Conservation (phyloP, 106 monocot species). For the Acorus calamus region DNA sequence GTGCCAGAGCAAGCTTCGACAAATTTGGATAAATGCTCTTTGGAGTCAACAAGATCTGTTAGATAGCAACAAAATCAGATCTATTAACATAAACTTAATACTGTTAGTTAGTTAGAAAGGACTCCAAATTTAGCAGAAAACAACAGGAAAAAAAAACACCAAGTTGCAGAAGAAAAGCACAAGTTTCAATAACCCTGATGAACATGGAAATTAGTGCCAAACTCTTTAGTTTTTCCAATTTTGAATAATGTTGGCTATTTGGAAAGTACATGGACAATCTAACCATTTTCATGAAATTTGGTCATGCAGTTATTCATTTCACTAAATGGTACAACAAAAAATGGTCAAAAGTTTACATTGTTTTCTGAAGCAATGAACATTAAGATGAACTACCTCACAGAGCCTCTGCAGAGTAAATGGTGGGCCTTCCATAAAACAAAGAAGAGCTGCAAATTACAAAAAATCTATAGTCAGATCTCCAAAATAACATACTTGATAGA, state of each 20-base stretch:
- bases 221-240: too few species aligned
- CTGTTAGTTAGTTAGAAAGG: not conserved
- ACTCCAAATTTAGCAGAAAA: not conserved
- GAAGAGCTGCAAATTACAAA: slow-evolving; percentile 48
- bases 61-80: slow-evolving; percentile 1
- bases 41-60: slow-evolving; percentile 78
- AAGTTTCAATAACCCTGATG: too few species aligned
- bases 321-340: not conserved
- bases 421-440: slow-evolving; percentile 82
- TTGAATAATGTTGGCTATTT: too few species aligned
- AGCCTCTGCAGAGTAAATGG: slow-evolving; percentile 95
- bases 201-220: too few species aligned
- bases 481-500: too few species aligned
- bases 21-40: slow-evolving; percentile 63
- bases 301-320: not conserved
- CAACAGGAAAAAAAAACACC: not conserved
- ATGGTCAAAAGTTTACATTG: not conserved
- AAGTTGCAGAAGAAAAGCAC: not conserved
- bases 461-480: not conserved
- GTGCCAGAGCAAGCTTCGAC: slow-evolving; percentile 79
- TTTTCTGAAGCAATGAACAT: too few species aligned
- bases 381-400: slow-evolving; percentile 55
- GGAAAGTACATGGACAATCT: too few species aligned
- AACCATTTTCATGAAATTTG: not conserved
- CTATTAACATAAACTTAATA: not conserved